These are phyloP conservation scores for Leucosporidium scottii DNA, from an alignment of 768 basidiomycete genomes.

Conservation along the genomic window DNA sequence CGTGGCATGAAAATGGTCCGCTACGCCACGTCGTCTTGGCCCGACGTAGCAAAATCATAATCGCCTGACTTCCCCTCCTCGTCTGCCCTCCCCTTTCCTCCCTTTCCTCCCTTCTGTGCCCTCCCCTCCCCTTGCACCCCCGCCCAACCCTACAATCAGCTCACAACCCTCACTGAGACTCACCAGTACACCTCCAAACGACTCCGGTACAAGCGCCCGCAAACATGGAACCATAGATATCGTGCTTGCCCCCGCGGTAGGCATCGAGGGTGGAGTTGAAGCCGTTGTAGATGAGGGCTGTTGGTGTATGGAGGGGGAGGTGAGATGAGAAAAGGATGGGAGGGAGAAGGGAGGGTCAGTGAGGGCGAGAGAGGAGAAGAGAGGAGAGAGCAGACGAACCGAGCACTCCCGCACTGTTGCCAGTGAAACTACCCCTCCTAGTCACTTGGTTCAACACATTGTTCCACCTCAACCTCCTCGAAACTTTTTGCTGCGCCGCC, in stretches of 20 bases:
- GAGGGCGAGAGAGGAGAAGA: slow-evolving; percentile 40
- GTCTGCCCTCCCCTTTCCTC: neutral
- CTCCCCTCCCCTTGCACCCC: neutral
- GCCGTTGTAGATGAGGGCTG: slow-evolving; percentile 92
- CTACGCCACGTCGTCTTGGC: neutral
- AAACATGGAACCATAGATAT: slow-evolving; percentile 80
- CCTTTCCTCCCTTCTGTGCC: neutral
- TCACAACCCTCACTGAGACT: slow-evolving; percentile 38
- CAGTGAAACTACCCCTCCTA: slow-evolving; percentile 91
- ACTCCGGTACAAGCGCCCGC: slow-evolving; percentile 86
- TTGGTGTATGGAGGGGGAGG: neutral
- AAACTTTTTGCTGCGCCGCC: too few species aligned
- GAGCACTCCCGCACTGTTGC: slow-evolving; percentile 94
- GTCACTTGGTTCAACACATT: slow-evolving; percentile 95
- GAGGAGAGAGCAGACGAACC: slow-evolving; percentile 56
- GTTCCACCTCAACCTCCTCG: slow-evolving; percentile 69
- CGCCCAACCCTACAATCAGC: neutral
- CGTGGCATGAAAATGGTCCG: neutral
- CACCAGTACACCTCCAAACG: slow-evolving; percentile 89
- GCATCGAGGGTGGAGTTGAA: slow-evolving; percentile 90
- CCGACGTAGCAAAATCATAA: neutral
- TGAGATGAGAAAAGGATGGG: too few species aligned
- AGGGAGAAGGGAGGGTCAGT: too few species aligned
- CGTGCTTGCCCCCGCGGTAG: slow-evolving; percentile 74
- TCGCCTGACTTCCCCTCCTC: too few species aligned